Evolutionary conservation across 78 protist genomes (phyloP), one percentile per base, ranked within the genome.

Genomic region (Parvularia atlantis): DNA sequence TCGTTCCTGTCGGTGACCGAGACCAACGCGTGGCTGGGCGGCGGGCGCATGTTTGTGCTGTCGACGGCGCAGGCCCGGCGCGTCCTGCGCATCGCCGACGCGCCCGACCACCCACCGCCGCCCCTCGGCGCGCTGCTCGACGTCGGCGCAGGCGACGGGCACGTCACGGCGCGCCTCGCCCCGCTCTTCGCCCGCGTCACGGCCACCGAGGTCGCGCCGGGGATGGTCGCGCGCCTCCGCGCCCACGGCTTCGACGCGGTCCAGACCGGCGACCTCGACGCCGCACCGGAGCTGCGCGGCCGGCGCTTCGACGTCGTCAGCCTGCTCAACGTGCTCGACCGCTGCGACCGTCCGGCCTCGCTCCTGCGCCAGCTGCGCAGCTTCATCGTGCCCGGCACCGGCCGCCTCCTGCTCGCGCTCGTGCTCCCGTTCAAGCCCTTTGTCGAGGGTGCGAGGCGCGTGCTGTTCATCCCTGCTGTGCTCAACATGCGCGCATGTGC

Each of bases 111-210:
- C n/a, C n/a, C n/a, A n/a, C n/a, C n/a, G n/a, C 26, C 30, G 33
- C 69, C 33, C 13, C 50, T 39, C 36, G 33, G 41, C 22, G 53
- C 58, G 30, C 53, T 74, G 36, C 67, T 81, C n/a, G 86, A 81
- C 73, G 67, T 81, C 52, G 86, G 86, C 41, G 69, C 81, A 0
- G 86, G 86, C 0, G 76, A 80, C 68, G 86, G 86, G 24, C 17
- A 62, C 58, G 73, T 74, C 2, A 75, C 86, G 4, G 22, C 39
- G 1, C 62, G 24, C 9, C 31, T 81, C 30, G 20, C 16, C 28
- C 81, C 81, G 31, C 35, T 75, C 28, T 81, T 81, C 44, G n/a
- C 30, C 60, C 31, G 61, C 20, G 71, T 73, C 11, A 16, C 36
- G 11, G 76, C 76, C 41, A 81, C 86, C 2, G 86, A 81, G 40